Evolutionary conservation across 169 alveolate species (phyloP).

Genomic region (Theileria sp.): DNA sequence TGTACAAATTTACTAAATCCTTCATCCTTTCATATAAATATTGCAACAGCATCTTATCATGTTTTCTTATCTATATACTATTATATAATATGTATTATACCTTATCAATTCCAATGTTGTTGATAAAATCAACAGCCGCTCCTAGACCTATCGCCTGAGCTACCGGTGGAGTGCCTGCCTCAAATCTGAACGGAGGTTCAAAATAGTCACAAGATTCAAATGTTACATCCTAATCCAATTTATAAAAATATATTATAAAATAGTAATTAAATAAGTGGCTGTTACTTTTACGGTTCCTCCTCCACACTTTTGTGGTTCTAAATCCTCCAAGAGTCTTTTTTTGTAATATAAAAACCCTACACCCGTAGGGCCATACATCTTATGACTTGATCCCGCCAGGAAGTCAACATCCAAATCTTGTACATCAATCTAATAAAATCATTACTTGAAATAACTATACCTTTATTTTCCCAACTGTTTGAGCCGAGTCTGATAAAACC

Average conservation of each 20-base stretch:
- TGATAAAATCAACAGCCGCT: slow-evolving; percentile 42
- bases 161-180: slow-evolving; percentile 64
- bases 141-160: slow-evolving; percentile 68
- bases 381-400: slow-evolving; percentile 73
- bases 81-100: background rate
- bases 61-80: slow-evolving; percentile 21
- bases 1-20: slow-evolving; percentile 14
- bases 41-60: slow-evolving; percentile 27
- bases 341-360: slow-evolving; percentile 69
- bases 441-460: background rate
- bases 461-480: slow-evolving; percentile 64
- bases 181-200: slow-evolving; percentile 54
- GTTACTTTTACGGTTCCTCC: slow-evolving; percentile 54
- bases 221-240: slow-evolving; percentile 1
- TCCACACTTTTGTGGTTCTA: slow-evolving; percentile 46
- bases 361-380: slow-evolving; percentile 76
- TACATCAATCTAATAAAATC: slow-evolving; percentile 39
- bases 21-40: slow-evolving; percentile 36
- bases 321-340: slow-evolving; percentile 12
- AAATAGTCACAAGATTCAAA: slow-evolving; percentile 14
- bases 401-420: slow-evolving; percentile 60
- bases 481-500: slow-evolving; percentile 72
- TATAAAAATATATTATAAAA: background rate
- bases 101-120: slow-evolving; percentile 22
- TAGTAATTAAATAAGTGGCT: too few relatives aligned